A percentile compares a stretch with the other conserved stretches of the same genome.
Conservation (phyloP, 1,139 yeast genomes). For the Candida neerlandica region DNA sequence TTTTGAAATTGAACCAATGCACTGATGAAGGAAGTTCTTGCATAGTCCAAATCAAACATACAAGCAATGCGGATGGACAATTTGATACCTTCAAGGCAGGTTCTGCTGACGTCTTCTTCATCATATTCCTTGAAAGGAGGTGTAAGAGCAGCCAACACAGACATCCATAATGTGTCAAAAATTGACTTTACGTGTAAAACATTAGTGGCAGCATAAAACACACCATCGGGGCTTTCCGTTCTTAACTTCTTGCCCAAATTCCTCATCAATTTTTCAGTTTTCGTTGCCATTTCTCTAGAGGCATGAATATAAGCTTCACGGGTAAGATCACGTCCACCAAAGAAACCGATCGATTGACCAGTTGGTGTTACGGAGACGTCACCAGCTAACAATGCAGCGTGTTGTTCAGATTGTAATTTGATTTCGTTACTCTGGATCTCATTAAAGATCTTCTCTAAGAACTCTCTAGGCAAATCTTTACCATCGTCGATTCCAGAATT, state of each 20-base stretch:
- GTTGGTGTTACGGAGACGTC: conserved; percentile 41
- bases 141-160: conserved; percentile 88
- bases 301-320: conserved; percentile 92
- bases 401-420: conserved; percentile 90
- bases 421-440: conserved; percentile 86
- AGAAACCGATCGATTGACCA: conserved; percentile 56
- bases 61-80: conserved; percentile 83
- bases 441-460: conserved; percentile 64
- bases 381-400: conserved; percentile 81
- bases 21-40: conserved; percentile 85
- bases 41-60: conserved; percentile 79
- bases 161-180: conserved; percentile 97
- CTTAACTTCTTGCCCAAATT: conserved; percentile 56
- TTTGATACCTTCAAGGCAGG: conserved; percentile 83
- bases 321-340: conserved; percentile 73
- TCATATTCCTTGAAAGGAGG: conserved; percentile 91
- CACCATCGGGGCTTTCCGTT: conserved; percentile 26
- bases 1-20: conserved; percentile 88
- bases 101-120: conserved; percentile 69
- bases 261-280: conserved; percentile 84
- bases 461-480: conserved; percentile 75
- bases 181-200: conserved; percentile 91
- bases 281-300: conserved; percentile 85
- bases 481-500: conserved; percentile 96
- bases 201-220: conserved; percentile 63